These are phyloP conservation scores for Strobilomyces confusus DNA, from an alignment of 768 basidiomycete genomes.

Conservation along the genomic window DNA sequence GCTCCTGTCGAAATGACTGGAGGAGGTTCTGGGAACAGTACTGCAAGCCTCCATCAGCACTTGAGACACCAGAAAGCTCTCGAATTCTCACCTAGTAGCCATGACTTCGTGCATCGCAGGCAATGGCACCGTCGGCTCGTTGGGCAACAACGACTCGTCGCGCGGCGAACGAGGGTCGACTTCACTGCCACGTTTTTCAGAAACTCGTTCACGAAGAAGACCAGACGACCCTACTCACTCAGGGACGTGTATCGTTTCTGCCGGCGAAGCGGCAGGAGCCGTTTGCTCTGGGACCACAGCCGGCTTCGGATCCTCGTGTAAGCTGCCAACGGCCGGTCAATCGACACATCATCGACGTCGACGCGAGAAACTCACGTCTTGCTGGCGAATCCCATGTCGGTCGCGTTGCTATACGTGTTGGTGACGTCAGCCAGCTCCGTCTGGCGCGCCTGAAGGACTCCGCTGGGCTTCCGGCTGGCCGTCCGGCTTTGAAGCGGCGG, in stretches of 20 bases:
- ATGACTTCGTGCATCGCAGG: constrained; percentile 35
- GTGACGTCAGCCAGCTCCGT: constrained; percentile 30
- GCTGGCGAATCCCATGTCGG: constrained; percentile 20
- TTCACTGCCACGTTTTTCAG: constrained; percentile 6
- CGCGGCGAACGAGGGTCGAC: constrained; percentile 32
- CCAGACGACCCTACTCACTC: constrained; percentile 19
- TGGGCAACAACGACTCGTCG: constrained; percentile 27
- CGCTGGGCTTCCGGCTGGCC: constrained; percentile 26
- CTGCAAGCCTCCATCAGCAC: constrained; percentile 9
- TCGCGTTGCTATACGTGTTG: constrained; percentile 30
- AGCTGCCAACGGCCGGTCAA: constrained; percentile 4
- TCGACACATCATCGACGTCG: not conserved
- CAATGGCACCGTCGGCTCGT: constrained; percentile 28
- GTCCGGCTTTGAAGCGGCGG: constrained; percentile 21
- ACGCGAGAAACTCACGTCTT: constrained; percentile 17
- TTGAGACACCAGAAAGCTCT: too few species aligned
- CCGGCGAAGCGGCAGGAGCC: constrained; percentile 18
- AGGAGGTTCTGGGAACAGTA: constrained; percentile 11
- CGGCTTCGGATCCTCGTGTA: constrained; percentile 25
- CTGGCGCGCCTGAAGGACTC: constrained; percentile 22
- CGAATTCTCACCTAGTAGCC: constrained; percentile 15
- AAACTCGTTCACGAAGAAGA: not conserved
- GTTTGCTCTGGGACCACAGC: constrained; percentile 7
- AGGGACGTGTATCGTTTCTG: constrained; percentile 28
- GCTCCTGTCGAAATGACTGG: constrained; percentile 18